These are phyloP conservation scores for Wickerhamomyces bisporus DNA, from an alignment of 805 yeast genomes.

Conservation along the genomic window DNA sequence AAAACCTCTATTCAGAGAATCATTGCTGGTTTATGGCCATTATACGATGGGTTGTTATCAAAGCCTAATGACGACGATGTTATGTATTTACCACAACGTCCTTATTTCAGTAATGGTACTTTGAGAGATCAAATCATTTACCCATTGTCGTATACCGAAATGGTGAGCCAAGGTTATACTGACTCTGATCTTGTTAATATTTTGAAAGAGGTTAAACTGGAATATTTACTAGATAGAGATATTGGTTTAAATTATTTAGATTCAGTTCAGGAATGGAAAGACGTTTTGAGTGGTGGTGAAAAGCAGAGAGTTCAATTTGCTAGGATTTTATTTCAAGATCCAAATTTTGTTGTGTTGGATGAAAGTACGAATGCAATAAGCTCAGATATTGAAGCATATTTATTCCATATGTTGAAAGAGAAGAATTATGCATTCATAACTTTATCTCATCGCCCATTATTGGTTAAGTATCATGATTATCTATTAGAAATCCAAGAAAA, in stretches of 20 bases:
- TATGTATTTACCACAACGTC: constrained; percentile 77
- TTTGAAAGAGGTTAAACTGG: constrained; percentile 71
- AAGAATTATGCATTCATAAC: constrained; percentile 76
- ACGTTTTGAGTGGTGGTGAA: constrained; percentile 94
- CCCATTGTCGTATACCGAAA: constrained; percentile 73
- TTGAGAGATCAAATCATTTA: constrained; percentile 88
- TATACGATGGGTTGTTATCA: constrained; percentile 75
- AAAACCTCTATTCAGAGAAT: constrained; percentile 82
- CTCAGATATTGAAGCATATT: constrained; percentile 81
- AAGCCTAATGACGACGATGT: constrained; percentile 70
- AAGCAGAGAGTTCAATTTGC: constrained; percentile 89
- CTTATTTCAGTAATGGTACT: constrained; percentile 79
- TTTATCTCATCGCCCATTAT: constrained; percentile 74
- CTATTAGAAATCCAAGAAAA: constrained; percentile 62
- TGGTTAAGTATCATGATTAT: constrained; percentile 80
- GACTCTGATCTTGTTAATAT: constrained; percentile 68
- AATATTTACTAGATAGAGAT: constrained; percentile 67
- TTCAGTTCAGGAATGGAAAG: constrained; percentile 69
- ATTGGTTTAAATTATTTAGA: constrained; percentile 42
- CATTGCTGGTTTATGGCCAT: constrained; percentile 88
- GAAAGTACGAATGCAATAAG: constrained; percentile 94
- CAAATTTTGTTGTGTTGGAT: constrained; percentile 78
- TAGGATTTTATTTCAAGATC: constrained; percentile 72
- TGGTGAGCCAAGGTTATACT: constrained; percentile 63
- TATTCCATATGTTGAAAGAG: constrained; percentile 68